Percentiles rank a stretch among this genome's conserved stretches.
Conservation (phyloP, 257 asterid species). For the Solanum gandarillasii region DNA sequence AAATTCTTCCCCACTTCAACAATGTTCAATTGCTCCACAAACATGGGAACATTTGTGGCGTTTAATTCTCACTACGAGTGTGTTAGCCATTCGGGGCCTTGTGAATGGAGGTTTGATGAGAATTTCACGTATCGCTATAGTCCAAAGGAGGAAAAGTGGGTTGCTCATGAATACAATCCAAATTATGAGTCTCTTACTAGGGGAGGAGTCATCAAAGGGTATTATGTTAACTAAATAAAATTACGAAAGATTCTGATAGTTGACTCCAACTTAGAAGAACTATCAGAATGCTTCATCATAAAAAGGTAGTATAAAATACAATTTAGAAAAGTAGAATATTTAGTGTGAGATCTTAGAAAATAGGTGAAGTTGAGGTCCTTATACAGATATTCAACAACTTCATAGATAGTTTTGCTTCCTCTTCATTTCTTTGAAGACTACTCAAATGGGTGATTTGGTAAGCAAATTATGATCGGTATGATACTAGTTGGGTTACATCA, state of each 20-base stretch:
- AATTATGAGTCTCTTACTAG: background rate
- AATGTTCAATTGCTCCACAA: slow-evolving; percentile 78
- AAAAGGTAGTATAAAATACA: background rate
- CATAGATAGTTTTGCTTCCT: background rate
- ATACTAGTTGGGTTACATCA: background rate
- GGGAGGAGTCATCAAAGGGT: background rate
- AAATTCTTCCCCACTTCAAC: slow-evolving; percentile 15
- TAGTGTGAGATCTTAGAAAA: background rate
- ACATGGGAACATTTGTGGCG: slow-evolving; percentile 63
- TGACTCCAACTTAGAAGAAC: background rate
- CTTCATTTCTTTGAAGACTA: background rate
- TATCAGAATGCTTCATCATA: background rate
- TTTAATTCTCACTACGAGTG: slow-evolving; percentile 32
- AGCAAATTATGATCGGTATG: background rate
- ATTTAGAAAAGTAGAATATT: background rate
- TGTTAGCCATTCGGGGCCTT: background rate
- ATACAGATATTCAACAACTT: background rate
- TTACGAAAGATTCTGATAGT: background rate
- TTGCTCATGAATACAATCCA: background rate
- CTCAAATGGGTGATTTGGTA: background rate
- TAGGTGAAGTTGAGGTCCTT: background rate
- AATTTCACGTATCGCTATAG: background rate
- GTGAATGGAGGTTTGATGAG: background rate
- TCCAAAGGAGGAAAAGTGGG: background rate
- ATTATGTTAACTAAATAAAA: background rate